Conservation (phyloP, 2,329 filamentous ascomycete species). For the Rutstroemia sp. region DNA sequence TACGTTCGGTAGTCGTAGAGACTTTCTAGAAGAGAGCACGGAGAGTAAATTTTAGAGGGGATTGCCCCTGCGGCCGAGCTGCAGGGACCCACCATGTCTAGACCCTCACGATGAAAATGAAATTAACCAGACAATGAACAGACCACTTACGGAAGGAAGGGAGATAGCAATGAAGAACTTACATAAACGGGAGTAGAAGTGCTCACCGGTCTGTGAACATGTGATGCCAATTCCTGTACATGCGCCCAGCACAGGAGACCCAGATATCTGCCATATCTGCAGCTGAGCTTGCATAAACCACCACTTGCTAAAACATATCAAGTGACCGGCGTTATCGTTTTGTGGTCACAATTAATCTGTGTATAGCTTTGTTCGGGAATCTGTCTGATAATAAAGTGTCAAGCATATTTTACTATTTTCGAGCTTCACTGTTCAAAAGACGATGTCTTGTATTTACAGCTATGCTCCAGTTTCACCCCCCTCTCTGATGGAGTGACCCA, state of each 20-base stretch:
- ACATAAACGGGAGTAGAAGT: not conserved
- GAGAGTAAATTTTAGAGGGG: conserved; percentile 8
- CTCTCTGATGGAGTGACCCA: too few species aligned
- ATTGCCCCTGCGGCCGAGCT: conserved; percentile 10
- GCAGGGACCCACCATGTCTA: not conserved
- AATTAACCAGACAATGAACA: conserved; percentile 3
- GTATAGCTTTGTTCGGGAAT: not conserved
- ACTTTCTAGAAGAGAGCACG: not conserved
- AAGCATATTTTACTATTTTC: too few species aligned
- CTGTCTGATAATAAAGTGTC: too few species aligned
- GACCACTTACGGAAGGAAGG: not conserved
- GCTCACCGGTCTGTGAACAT: too few species aligned
- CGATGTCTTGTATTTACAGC: conserved; percentile 4
- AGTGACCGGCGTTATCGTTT: not conserved
- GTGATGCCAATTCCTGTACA: not conserved
- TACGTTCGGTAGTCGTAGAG: not conserved
- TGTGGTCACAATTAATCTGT: not conserved
- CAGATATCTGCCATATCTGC: not conserved
- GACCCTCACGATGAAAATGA: not conserved
- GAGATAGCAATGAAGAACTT: not conserved
- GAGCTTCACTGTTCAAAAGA: not conserved
- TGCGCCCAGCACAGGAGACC: not conserved
- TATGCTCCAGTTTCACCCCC: not conserved
- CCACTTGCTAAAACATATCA: not conserved
- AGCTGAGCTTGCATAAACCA: too few species aligned